A percentile compares a stretch with the other conserved stretches of the same genome.
phyloP scores from a whole-genome alignment of 805 yeast genomes.

The Sugiyamaella smithiae region DNA sequence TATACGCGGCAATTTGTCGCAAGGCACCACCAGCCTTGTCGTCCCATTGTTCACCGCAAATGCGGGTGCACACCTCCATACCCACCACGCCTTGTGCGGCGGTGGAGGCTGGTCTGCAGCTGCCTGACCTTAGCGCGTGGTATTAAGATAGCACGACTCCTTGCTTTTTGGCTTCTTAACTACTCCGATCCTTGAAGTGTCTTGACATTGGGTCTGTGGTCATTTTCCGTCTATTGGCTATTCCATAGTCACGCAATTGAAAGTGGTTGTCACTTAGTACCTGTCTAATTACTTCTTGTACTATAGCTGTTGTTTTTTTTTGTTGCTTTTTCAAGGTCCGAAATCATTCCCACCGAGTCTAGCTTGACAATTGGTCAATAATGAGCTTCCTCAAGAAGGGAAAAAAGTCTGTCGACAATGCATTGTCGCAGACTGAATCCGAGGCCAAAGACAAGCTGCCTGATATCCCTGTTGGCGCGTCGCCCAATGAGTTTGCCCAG shows the following conservation, averaged over 20 bases:
- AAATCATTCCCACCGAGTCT: too few relatives aligned
- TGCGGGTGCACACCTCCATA: too few relatives aligned
- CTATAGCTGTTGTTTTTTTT: not conserved
- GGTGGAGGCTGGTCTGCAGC: slow-evolving; percentile 2
- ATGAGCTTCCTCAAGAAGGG: slow-evolving; percentile 6
- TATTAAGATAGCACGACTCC: not conserved
- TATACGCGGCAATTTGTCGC: too few relatives aligned
- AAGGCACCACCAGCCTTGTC: too few relatives aligned
- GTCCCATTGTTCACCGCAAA: too few relatives aligned
- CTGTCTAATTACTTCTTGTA: too few relatives aligned
- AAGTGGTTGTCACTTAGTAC: not conserved
- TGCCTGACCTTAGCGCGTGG: not conserved
- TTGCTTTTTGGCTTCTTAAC: not conserved
- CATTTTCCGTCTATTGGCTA: not conserved
- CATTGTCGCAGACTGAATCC: not conserved
- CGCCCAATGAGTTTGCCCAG: slow-evolving; percentile 6
- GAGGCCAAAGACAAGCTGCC: slow-evolving; percentile 1
- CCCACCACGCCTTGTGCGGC: slow-evolving; percentile 9
- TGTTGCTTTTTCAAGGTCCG: too few relatives aligned
- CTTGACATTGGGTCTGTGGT: slow-evolving; percentile 3
- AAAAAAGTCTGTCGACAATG: not conserved
- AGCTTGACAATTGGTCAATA: not conserved
- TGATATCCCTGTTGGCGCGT: slow-evolving; percentile 3
- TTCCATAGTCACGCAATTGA: not conserved
- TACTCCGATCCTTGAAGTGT: not conserved